Percentiles rank a stretch among this genome's conserved stretches.
phyloP scores from a whole-genome alignment of 1,284 basidiomycete species.

The Naganishia cerealis region DNA sequence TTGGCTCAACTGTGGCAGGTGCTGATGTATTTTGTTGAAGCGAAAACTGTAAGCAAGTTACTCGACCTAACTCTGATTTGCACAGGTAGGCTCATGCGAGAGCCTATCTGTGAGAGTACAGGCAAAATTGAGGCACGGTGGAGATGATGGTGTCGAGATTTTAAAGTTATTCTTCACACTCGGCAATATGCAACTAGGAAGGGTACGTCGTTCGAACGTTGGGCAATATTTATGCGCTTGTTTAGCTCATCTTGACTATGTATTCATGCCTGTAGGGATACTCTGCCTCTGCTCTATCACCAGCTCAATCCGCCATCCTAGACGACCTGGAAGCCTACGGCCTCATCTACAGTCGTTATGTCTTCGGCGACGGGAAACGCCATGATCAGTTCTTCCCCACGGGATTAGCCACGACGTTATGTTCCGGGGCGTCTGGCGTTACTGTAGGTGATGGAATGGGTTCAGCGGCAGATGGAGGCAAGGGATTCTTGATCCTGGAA shows the following conservation, averaged over 20 bases:
- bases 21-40: constrained; percentile 72
- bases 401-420: constrained; percentile 90
- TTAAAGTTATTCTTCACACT: constrained; percentile 93
- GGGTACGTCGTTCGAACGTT: constrained; percentile 58
- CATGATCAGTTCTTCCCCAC: constrained; percentile 84
- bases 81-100: constrained; percentile 21
- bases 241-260: constrained; percentile 1
- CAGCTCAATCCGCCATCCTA: constrained; percentile 80
- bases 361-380: constrained; percentile 42
- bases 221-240: neutral
- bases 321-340: constrained; percentile 93
- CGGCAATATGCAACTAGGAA: constrained; percentile 86
- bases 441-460: neutral
- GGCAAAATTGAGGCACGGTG: constrained; percentile 62
- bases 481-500: constrained; percentile 94
- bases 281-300: constrained; percentile 75
- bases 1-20: constrained; percentile 98
- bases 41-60: constrained; percentile 43
- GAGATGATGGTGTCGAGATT: constrained; percentile 90
- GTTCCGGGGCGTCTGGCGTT: constrained; percentile 45
- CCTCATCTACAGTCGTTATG: constrained; percentile 76
- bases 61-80: neutral
- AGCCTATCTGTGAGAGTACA: neutral
- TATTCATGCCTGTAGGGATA: constrained; percentile 66
- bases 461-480: constrained; percentile 51